phyloP scores from a whole-genome alignment of 306 rosid species.

The Dalbergia cultrata region DNA sequence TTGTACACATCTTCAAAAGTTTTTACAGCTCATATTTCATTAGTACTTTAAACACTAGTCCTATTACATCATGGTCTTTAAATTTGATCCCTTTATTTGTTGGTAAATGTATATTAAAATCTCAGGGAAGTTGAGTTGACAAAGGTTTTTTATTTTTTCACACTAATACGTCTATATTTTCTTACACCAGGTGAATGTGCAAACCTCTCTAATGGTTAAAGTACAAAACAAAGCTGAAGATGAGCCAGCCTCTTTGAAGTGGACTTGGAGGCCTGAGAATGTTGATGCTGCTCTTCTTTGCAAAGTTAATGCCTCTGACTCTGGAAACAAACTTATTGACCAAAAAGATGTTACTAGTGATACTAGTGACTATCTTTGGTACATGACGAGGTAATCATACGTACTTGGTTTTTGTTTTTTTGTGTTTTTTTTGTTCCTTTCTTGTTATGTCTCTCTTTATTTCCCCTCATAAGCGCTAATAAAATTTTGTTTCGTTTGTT shows the following conservation, averaged over 20 bases:
- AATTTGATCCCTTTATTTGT: not conserved
- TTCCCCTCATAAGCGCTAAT: not conserved
- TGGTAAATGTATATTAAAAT: too few relatives aligned
- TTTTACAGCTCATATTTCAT: too few relatives aligned
- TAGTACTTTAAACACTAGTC: too few relatives aligned
- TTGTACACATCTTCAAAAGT: too few relatives aligned
- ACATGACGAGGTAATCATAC: not conserved
- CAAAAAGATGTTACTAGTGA: constrained; percentile 59
- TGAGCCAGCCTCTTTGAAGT: constrained; percentile 52
- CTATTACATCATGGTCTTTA: too few relatives aligned
- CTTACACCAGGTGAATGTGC: constrained; percentile 57
- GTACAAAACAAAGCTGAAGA: constrained; percentile 50
- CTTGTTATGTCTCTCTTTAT: not conserved
- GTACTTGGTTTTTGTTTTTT: not conserved
- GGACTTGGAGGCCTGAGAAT: constrained; percentile 68
- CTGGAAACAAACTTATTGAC: constrained; percentile 48
- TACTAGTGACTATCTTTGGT: constrained; percentile 51
- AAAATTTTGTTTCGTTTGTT: not conserved
- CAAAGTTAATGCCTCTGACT: constrained; percentile 14
- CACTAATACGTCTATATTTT: not conserved
- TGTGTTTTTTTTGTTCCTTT: not conserved
- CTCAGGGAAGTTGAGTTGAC: too few relatives aligned
- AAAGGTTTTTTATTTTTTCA: too few relatives aligned
- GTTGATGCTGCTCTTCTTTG: constrained; percentile 45
- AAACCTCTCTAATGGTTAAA: constrained; percentile 61